phyloP scores from a whole-genome alignment of 108 stramenopile genomes.

The Cyclostephanos invisitatus region DNA sequence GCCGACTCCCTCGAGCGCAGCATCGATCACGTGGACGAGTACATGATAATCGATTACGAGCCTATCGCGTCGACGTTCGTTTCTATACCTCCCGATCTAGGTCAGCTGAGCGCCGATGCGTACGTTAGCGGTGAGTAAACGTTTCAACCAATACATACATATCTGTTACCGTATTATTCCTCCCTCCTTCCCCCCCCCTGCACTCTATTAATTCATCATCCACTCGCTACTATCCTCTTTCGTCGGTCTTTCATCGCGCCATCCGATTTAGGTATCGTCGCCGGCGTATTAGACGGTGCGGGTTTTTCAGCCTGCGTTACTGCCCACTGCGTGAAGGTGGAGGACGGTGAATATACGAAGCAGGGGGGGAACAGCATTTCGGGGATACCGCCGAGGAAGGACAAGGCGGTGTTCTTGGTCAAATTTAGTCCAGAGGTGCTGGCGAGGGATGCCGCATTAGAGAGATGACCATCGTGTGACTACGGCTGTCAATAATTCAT shows the following conservation, averaged over 20 bases:
- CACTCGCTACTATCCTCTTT: too few species aligned
- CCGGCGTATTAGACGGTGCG: slow-evolving; percentile 82
- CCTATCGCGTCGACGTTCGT: slow-evolving; percentile 90
- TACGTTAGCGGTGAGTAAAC: slow-evolving; percentile 77
- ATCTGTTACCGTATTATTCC: too few species aligned
- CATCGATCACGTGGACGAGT: slow-evolving; percentile 94
- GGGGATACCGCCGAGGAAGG: slow-evolving; percentile 67
- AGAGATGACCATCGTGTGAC: slow-evolving; percentile 35
- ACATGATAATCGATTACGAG: slow-evolving; percentile 93
- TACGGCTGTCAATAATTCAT: neutral
- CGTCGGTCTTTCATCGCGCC: too few species aligned
- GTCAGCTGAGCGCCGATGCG: slow-evolving; percentile 89
- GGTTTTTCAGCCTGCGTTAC: slow-evolving; percentile 86
- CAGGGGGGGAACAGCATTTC: slow-evolving; percentile 21
- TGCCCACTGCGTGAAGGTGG: slow-evolving; percentile 77
- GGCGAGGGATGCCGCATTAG: slow-evolving; percentile 76
- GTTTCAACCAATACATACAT: too few species aligned
- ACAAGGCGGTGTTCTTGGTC: slow-evolving; percentile 91
- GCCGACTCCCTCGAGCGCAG: slow-evolving; percentile 94
- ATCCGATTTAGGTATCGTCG: slow-evolving; percentile 54
- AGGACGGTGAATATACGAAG: slow-evolving; percentile 60
- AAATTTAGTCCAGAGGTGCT: slow-evolving; percentile 88
- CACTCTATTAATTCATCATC: too few species aligned
- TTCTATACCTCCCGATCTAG: slow-evolving; percentile 82
- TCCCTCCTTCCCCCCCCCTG: too few species aligned